Base-by-base conservation (phyloP, 2,329 filamentous ascomycete species). In the Pseudomassariella vexata region DNA sequence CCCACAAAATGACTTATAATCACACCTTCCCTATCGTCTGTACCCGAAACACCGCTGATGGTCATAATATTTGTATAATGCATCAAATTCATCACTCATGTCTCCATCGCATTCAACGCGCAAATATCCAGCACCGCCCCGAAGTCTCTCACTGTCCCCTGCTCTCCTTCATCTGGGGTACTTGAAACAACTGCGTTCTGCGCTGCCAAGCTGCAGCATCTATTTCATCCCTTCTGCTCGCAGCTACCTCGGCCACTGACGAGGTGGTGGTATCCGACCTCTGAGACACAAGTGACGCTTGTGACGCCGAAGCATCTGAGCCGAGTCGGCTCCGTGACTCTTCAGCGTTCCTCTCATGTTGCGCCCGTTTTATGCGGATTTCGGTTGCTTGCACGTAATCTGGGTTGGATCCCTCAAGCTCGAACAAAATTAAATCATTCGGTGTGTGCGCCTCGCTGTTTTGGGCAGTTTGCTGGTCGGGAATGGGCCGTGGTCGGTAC, bases 171-270 rank as follows among this genome's bases (percentile, higher is more conserved):
- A 24, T 14, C n/a, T 20, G 24, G 9, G 10, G 19, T 6, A 37
- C 8, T 28, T 37, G 39, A 11, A 42, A 34, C 30, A 40, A 18
- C 18, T 28, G 32, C 10, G 34, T 42, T 28, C 28, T 35, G 19
- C 35, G 30, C 17, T 36, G 37, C 37, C 40, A 42, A 2, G 35
- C 37, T 6, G 34, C 32, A 21, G 37, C 40, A 20, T 40, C 35
- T 14, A 34, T 20, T 19, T 16, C n/a, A 19, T 35, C 16, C 24
- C 34, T 40, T 12, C 23, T 18, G 14, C 20, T 25, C 11, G 12
- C 24, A 10, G 21, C 21, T 14, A 25, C 25, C 10, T 21, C 16
- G 12, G 22, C 16, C 15, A 20, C 15, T 19, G 12, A 15, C 15
- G 17, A 17, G n/a, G 23, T 11, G 9, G 27, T 22, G n/a, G 18